Evolutionary conservation across 805 yeast genomes (phyloP).

Genomic region (Metschnikowia reukaufii): DNA sequence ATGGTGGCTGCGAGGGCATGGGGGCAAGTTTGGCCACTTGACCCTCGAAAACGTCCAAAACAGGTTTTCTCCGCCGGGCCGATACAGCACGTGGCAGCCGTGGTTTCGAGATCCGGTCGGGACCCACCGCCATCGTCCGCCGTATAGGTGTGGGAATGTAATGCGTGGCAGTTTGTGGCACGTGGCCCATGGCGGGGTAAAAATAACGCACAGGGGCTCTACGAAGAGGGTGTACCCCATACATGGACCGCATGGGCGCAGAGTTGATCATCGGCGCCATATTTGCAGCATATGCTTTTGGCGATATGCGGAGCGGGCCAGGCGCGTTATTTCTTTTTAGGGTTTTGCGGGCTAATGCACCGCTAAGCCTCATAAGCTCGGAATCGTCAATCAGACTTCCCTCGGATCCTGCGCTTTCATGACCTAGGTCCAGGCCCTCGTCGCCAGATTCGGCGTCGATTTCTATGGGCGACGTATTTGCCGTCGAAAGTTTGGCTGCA

Average conservation of each 20-base stretch:
- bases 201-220: conserved; percentile 17
- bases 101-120: conserved; percentile 9
- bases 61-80: conserved; percentile 16
- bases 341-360: conserved; percentile 9
- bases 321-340: conserved; percentile 17
- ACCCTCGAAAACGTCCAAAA: conserved; percentile 47
- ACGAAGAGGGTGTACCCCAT: conserved; percentile 7
- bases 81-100: conserved; percentile 11
- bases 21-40: conserved; percentile 50
- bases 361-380: conserved; percentile 12
- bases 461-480: neutral
- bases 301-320: conserved; percentile 13
- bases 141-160: conserved; percentile 13
- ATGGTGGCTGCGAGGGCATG: conserved; percentile 49
- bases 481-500: neutral
- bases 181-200: conserved; percentile 11
- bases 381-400: conserved; percentile 6
- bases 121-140: conserved; percentile 2
- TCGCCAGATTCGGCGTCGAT: neutral
- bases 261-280: conserved; percentile 15
- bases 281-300: conserved; percentile 1
- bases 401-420: neutral
- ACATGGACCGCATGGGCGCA: conserved; percentile 18
- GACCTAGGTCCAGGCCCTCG: neutral
- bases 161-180: conserved; percentile 15